Base-by-base conservation (phyloP, 441 rosid genomes). In the Adansonia gregorii region DNA sequence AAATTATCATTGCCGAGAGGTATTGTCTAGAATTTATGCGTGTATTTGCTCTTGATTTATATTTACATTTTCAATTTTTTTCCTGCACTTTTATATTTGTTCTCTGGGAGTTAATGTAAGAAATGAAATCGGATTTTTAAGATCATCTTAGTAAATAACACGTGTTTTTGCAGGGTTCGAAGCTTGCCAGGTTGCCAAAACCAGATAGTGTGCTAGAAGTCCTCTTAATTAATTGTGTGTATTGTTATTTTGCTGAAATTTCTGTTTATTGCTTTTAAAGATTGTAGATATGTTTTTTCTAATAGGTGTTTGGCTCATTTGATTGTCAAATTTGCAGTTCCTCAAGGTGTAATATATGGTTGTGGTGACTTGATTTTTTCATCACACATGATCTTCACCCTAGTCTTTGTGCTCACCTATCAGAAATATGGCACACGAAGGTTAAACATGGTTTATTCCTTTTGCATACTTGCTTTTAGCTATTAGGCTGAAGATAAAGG, bases 361-460 rank as follows among this genome's bases (percentile, higher is more conserved):
- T 97, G 99, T 74, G 99, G 99, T 76, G 99, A 97, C 87, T 86
- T 97, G 89, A 97, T 97, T 67, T 97, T 97, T 84, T 97, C 99
- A 68, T 97, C 99, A 3, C 99, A 97, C 85, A 97, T 94, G 98
- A 97, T 97, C 81, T 97, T 97, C 81, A 91, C 97, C 49, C 85
- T 97, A 2, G 98, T 97, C 68, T 97, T 97, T 84, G 98, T 97
- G 75, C 95, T 83, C 67, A 88, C 98, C 3, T 97, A 94, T 84
- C 98, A 97, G 84, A 94, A 93, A 81, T 94, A 94, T 79, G 99
- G 99, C 74, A 80, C 97, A 20, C 78, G 72, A 82, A 97, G 98
- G 99, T 97, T 91, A 76, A 76, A 14, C 60, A 67, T 48, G 20
- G 59, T 19, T 31, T 78, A 10, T 64, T 43, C 48, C 8, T 56